Percentiles rank a stretch among this genome's conserved stretches.
Conservation (phyloP, 1,284 basidiomycete genomes). For the Cryptococcus deneoformans region DNA sequence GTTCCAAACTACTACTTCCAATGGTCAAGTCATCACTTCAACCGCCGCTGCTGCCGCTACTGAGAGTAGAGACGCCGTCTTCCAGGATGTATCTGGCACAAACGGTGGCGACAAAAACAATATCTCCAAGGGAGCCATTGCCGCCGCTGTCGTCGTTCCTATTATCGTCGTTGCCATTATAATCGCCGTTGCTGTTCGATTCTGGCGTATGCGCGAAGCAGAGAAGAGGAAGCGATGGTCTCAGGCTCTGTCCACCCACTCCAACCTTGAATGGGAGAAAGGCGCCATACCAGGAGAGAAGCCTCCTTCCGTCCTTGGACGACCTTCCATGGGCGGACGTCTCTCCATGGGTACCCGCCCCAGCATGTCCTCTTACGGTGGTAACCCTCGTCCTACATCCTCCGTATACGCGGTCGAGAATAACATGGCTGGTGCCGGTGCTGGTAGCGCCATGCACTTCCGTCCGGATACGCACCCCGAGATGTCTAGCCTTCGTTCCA, state of each 20-base stretch:
- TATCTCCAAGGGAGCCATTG: slow-evolving; percentile 63
- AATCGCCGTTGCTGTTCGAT: slow-evolving; percentile 54
- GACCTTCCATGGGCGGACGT: slow-evolving; percentile 49
- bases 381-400: slow-evolving; percentile 25
- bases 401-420: slow-evolving; percentile 44
- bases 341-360: slow-evolving; percentile 13
- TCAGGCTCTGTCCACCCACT: slow-evolving; percentile 41
- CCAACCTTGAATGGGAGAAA: slow-evolving; percentile 46
- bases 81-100: slow-evolving; percentile 41
- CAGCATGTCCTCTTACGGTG: slow-evolving; percentile 26
- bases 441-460: slow-evolving; percentile 45
- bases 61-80: slow-evolving; percentile 50
- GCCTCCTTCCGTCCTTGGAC: slow-evolving; percentile 74
- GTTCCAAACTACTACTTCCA: slow-evolving; percentile 40
- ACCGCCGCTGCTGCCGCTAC: slow-evolving; percentile 47
- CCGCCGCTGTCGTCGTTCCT: slow-evolving; percentile 74
- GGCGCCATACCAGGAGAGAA: slow-evolving; percentile 38
- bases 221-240: slow-evolving; percentile 67
- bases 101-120: slow-evolving; percentile 48
- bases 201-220: slow-evolving; percentile 58
- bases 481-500: slow-evolving; percentile 22
- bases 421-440: slow-evolving; percentile 65
- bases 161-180: slow-evolving; percentile 57
- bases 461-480: slow-evolving; percentile 9
- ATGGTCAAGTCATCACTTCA: slow-evolving; percentile 29